phyloP scores from a whole-genome alignment of 345 rosid species.

The Pugionium dolabratum region DNA sequence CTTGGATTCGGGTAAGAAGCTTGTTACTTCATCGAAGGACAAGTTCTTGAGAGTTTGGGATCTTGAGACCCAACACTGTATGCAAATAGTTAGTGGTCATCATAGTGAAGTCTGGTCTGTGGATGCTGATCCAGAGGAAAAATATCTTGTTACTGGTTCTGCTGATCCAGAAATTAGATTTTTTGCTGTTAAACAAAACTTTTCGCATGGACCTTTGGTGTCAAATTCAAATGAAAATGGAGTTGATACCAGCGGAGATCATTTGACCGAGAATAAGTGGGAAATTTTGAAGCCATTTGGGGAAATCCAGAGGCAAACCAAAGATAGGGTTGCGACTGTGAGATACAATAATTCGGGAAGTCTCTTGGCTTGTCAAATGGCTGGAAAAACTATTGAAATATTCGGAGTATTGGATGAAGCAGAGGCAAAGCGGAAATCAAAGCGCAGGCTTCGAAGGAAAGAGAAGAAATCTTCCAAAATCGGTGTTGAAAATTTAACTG shows the following conservation, averaged over 20 bases:
- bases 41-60: conserved; percentile 98
- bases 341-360: conserved; percentile 71
- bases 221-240: conserved; percentile 41
- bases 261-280: conserved; percentile 60
- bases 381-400: conserved; percentile 81
- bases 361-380: conserved; percentile 89
- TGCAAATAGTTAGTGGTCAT: conserved; percentile 93
- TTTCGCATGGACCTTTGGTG: conserved; percentile 29
- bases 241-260: conserved; percentile 43
- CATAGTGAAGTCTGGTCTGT: conserved; percentile 97
- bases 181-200: conserved; percentile 60
- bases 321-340: conserved; percentile 82
- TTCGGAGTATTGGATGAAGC: conserved; percentile 68
- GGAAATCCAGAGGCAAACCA: conserved; percentile 79
- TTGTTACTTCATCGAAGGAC: conserved; percentile 90
- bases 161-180: conserved; percentile 84
- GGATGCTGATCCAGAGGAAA: conserved; percentile 81
- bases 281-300: conserved; percentile 70
- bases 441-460: conserved; percentile 84
- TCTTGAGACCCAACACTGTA: conserved; percentile 90
- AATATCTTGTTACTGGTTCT: conserved; percentile 81
- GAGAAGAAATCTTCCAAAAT: conserved; percentile 74
- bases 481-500: conserved; percentile 41
- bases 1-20: conserved; percentile 82
- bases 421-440: conserved; percentile 86